These are phyloP conservation scores for Plicaturopsis crispa DNA, from an alignment of 768 basidiomycete genomes.

Conservation along the genomic window DNA sequence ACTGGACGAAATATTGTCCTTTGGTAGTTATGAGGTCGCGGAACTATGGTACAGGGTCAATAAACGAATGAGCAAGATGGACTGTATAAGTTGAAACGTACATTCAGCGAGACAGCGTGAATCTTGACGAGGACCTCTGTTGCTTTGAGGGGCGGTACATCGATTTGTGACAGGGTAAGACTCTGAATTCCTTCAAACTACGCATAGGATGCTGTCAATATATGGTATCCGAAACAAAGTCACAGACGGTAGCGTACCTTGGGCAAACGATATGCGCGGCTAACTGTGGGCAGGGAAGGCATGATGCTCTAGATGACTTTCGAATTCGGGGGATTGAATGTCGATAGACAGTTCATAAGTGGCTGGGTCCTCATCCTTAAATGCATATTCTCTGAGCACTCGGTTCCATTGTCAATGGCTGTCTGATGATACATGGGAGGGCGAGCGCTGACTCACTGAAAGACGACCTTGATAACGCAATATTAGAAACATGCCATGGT, in stretches of 20 bases:
- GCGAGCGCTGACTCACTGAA: no score
- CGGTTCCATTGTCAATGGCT: no score
- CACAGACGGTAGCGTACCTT: neutral
- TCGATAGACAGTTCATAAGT: no score
- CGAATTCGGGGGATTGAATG: no score
- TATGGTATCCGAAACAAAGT: neutral
- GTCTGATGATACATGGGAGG: no score
- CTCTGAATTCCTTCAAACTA: neutral
- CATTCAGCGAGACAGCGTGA: conserved; percentile 31
- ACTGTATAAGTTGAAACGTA: neutral
- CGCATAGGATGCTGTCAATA: neutral
- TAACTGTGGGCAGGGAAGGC: no score
- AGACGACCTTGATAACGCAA: no score
- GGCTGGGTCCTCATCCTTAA: no score
- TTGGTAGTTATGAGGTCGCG: conserved; percentile 29
- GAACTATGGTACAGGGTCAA: conserved; percentile 11
- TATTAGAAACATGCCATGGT: no score
- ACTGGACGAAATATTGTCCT: conserved; percentile 23
- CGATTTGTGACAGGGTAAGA: conserved; percentile 15
- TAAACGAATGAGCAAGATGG: neutral
- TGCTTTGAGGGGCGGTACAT: conserved; percentile 19
- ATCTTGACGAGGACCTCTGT: conserved; percentile 31
- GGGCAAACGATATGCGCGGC: neutral
- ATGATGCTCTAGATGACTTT: no score
- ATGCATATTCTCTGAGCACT: no score